Base-by-base conservation (phyloP, 495 filamentous ascomycete genomes). In the Penicillium ochrochloron region DNA sequence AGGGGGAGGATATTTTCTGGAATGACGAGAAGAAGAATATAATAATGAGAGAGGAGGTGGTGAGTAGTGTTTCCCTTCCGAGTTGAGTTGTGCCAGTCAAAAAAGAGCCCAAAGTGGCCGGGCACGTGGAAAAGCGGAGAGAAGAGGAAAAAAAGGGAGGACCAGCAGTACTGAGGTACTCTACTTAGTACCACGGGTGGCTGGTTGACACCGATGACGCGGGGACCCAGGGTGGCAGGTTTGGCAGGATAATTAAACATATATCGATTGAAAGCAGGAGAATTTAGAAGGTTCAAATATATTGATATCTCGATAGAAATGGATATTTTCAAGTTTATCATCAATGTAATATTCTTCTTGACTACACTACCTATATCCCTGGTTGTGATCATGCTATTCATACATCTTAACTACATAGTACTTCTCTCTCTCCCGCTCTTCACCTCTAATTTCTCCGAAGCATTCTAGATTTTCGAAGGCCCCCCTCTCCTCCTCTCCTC, bases 101-200 rank as follows among this genome's bases (percentile, higher is more conserved):
- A 33, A 52, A 42, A 19, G 27, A 42, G 25, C 50, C 50, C 52
- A 63, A 19, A 19, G 25, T 29, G 51, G 19, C 61, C 64, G 62
- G 61, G 61, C 69, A 70, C 68, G 68, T 70, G 68, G 68, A 68
- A 65, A 65, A 63, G 57, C 52, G 58, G 68, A 67, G 58, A 70
- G 61, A 59, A 61, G 57, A 61, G 61, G 21, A 7, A 50, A 21
- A 25, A 19, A 25, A 21, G 21, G 1, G 15, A 51, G 21, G 29
- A 21, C 31, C 21, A n/a, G n/a, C n/a, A n/a, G n/a, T n/a, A n/a
- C n/a, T n/a, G n/a, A n/a, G n/a, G n/a, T n/a, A n/a, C n/a, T n/a
- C n/a, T n/a, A n/a, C n/a, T n/a, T n/a, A n/a, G n/a, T n/a, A n/a
- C n/a, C n/a, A n/a, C n/a, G 10, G 46, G 63, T 69, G 63, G 66